Evolutionary conservation across 2,329 filamentous ascomycete genomes (phyloP).

Genomic region (Monilinia aucupariae): DNA sequence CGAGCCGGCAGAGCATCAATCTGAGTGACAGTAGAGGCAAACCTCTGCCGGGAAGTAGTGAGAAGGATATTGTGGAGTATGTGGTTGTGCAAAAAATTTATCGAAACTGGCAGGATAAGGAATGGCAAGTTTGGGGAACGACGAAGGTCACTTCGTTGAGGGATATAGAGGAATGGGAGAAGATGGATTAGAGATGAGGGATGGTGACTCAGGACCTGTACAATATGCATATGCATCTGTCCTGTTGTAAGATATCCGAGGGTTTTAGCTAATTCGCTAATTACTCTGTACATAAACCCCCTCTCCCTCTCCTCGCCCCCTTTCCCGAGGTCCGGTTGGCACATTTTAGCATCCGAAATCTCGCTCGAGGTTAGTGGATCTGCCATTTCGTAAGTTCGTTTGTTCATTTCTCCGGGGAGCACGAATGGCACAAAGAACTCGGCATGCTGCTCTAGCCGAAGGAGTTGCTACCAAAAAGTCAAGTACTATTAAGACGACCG

Average conservation of each 20-base stretch:
- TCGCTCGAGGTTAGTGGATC: not conserved
- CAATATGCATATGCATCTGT: not conserved
- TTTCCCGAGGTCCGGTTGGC: not conserved
- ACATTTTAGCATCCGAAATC: not conserved
- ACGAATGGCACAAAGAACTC: not conserved
- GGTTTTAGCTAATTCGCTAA: not conserved
- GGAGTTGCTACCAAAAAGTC: not conserved
- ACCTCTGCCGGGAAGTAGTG: conserved; percentile 44
- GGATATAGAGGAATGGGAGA: conserved; percentile 21
- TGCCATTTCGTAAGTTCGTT: not conserved
- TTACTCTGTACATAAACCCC: not conserved
- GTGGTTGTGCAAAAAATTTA: conserved; percentile 54
- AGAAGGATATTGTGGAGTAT: conserved; percentile 56
- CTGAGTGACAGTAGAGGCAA: conserved; percentile 34
- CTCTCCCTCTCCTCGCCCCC: no score
- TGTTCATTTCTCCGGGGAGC: not conserved
- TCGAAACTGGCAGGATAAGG: conserved; percentile 39
- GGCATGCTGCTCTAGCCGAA: not conserved
- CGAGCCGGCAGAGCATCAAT: conserved; percentile 50
- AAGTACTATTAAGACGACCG: not conserved
- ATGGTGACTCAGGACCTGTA: not conserved
- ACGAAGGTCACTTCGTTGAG: conserved; percentile 47
- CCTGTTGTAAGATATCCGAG: not conserved
- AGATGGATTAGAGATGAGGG: not conserved
- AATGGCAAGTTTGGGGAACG: conserved; percentile 64